These are phyloP conservation scores for Schizosaccharomyces cryophilus DNA, from an alignment of 805 yeast species.

Conservation along the genomic window DNA sequence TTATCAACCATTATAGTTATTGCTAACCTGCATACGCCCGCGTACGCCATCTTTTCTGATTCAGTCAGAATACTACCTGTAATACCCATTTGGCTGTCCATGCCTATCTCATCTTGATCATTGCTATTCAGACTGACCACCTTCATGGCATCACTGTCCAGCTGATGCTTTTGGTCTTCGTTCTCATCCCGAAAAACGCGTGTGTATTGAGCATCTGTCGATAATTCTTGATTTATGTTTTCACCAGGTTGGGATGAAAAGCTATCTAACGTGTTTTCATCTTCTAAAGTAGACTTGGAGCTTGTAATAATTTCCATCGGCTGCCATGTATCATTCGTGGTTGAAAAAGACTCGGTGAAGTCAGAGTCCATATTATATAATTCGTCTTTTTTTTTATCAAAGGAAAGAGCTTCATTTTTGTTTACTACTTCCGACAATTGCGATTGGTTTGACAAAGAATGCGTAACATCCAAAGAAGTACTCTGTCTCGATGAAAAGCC, in stretches of 20 bases:
- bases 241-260: too few relatives aligned
- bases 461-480: background rate
- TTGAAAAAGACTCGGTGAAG: background rate
- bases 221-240: conserved; percentile 12
- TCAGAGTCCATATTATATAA: too few relatives aligned
- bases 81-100: conserved; percentile 30
- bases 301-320: background rate
- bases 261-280: too few relatives aligned
- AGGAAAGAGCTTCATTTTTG: background rate
- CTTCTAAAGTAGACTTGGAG: too few relatives aligned
- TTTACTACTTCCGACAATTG: too few relatives aligned
- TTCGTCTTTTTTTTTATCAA: background rate
- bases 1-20: conserved; percentile 57
- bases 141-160: conserved; percentile 7
- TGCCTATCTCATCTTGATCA: conserved; percentile 7
- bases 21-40: conserved; percentile 52
- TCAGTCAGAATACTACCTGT: conserved; percentile 62
- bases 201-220: conserved; percentile 4
- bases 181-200: background rate
- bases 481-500: background rate
- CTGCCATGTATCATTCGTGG: background rate
- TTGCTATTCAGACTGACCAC: background rate
- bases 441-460: background rate
- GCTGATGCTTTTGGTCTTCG: background rate
- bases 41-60: conserved; percentile 69